Evolutionary conservation across 371 early-diverging fungal species (phyloP).

Genomic region (Mucor racemosus): DNA sequence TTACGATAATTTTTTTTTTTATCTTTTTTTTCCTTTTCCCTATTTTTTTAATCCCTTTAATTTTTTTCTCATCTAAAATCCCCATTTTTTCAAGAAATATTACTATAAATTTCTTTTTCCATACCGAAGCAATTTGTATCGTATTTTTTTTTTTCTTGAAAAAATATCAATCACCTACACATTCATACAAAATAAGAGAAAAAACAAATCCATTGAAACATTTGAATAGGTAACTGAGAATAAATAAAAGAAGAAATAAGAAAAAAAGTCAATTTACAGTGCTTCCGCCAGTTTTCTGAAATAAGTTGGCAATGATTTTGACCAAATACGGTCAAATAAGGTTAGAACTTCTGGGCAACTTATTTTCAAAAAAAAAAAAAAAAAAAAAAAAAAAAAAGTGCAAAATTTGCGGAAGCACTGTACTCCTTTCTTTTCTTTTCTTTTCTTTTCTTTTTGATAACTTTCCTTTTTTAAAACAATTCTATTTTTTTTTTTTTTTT

Average conservation of each 20-base stretch:
- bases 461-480: too few relatives aligned
- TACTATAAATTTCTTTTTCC: background rate
- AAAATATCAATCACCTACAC: background rate
- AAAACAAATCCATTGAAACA: background rate
- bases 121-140: background rate
- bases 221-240: background rate
- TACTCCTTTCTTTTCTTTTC: too few relatives aligned
- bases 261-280: too few relatives aligned
- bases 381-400: too few relatives aligned
- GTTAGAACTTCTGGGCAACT: too few relatives aligned
- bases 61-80: conserved; percentile 2
- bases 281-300: too few relatives aligned
- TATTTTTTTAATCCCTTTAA: background rate
- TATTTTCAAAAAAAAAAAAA: too few relatives aligned
- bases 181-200: background rate
- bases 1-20: conserved; percentile 4
- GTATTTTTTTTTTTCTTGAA: background rate
- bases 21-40: background rate
- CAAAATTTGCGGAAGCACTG: too few relatives aligned
- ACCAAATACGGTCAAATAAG: too few relatives aligned
- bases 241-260: background rate
- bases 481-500: too few relatives aligned
- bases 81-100: background rate
- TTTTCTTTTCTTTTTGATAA: too few relatives aligned
- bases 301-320: too few relatives aligned